Base-by-base conservation (phyloP, 169 alveolate genomes). In the Babesia gibsoni region DNA sequence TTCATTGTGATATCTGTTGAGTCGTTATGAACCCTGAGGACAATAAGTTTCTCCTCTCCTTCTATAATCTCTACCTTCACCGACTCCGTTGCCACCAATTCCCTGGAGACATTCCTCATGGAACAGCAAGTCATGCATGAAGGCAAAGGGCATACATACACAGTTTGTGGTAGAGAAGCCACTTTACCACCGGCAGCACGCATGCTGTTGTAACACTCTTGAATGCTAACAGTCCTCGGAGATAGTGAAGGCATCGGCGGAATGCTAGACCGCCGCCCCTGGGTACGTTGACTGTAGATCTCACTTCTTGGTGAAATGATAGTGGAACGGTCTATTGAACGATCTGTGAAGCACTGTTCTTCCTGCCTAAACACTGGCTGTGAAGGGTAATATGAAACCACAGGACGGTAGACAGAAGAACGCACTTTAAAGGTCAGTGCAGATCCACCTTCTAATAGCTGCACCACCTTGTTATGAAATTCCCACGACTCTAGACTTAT, bases 11-110 rank as follows among this genome's bases (percentile, higher is more conserved):
- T 42, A 42, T 43, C 18, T 3, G 8, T 25, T n/a, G 67, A 57
- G 37, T 45, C 48, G 65, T 70, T 70, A 10, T 59, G 49, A 9
- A 70, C 27, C 10, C 41, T 58, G 42, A 70, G 56, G 32, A 35
- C 50, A 27, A 70, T 29, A 22, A 70, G 64, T 12, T 42, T 25
- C 53, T 39, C 68, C 23, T 70, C 82, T 14, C 73, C 73, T 14
- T 46, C 59, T 1, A 70, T 43, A 14, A 70, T 14, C 12, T 27
- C 45, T 0, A 64, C 33, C 8, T 36, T 14, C 30, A 53, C 58
- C 10, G 56, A 6, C 25, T 25, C 22, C n/a, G n/a, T 41, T 7
- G 22, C 36, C 1, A 52, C 16, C 43, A 39, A 8, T 3, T 67
- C 67, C 32, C 27, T 37, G 29, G 45, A 41, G 50, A 41, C 32